These are phyloP conservation scores for Podaxis carcinomalis DNA, from an alignment of 768 basidiomycete genomes.

Conservation along the genomic window DNA sequence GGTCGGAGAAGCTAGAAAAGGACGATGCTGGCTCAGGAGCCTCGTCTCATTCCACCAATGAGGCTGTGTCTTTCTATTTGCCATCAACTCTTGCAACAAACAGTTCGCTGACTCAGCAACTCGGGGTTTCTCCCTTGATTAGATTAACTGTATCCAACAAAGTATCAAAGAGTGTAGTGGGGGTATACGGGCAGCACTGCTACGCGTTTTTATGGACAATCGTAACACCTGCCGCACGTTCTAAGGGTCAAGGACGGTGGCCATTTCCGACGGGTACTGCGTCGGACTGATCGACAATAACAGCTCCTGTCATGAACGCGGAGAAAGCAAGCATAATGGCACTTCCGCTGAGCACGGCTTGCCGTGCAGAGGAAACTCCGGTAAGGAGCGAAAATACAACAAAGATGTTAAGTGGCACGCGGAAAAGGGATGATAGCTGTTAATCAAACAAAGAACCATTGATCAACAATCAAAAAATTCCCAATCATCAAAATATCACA, in stretches of 20 bases:
- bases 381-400: constrained; percentile 67
- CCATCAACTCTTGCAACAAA: neutral
- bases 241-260: neutral
- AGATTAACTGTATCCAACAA: neutral
- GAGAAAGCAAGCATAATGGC: constrained; percentile 55
- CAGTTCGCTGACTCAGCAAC: constrained; percentile 1
- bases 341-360: constrained; percentile 55
- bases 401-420: constrained; percentile 72
- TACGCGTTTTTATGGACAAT: neutral
- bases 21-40: constrained; percentile 5
- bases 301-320: constrained; percentile 49
- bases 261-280: neutral
- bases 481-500: constrained; percentile 17
- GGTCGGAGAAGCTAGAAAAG: constrained; percentile 6
- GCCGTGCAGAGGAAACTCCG: constrained; percentile 62
- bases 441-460: neutral
- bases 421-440: constrained; percentile 66
- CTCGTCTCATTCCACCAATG: neutral
- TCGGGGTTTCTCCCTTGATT: neutral
- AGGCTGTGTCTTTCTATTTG: constrained; percentile 6
- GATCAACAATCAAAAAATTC: neutral
- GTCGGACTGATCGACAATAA: constrained; percentile 34
- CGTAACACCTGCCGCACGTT: neutral
- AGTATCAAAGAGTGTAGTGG: neutral
- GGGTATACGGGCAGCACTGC: neutral